phyloP scores from a whole-genome alignment of 1,284 basidiomycete genomes.

The Fomitopsis betulina region DNA sequence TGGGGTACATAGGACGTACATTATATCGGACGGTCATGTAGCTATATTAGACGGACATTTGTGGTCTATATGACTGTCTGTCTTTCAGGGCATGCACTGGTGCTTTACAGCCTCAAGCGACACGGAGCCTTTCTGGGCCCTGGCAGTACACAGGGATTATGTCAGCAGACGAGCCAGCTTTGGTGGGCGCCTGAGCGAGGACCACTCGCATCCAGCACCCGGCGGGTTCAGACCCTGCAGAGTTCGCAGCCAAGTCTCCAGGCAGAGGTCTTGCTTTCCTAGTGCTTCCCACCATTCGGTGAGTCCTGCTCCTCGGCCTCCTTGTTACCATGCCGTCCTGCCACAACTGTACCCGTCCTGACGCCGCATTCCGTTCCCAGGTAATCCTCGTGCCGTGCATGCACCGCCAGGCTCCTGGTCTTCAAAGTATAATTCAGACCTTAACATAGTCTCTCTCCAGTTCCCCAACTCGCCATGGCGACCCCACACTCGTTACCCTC shows the following conservation, averaged over 20 bases:
- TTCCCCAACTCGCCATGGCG: constrained; percentile 21
- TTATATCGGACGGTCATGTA: neutral
- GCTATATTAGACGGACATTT: neutral
- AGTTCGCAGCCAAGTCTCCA: neutral
- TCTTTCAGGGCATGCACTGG: neutral
- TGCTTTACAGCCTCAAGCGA: neutral
- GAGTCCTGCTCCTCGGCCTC: neutral
- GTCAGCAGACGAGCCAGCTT: neutral
- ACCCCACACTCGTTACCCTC: constrained; percentile 29
- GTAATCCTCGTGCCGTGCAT: constrained; percentile 5
- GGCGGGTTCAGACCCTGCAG: neutral
- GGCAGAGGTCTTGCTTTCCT: constrained; percentile 3
- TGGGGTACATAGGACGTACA: too few relatives aligned
- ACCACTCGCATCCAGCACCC: neutral
- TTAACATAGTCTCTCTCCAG: constrained; percentile 21
- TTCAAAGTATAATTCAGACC: neutral
- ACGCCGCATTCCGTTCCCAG: constrained; percentile 1
- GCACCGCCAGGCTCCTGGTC: neutral
- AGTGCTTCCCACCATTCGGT: neutral
- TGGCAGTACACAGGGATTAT: neutral
- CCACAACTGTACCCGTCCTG: neutral
- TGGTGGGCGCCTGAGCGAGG: neutral
- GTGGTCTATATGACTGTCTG: neutral
- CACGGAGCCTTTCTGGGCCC: too few relatives aligned
- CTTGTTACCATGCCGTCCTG: neutral